Percentiles rank a stretch among this genome's conserved stretches.
Conservation (phyloP, 1,284 basidiomycete genomes). For the Stereum hirsutum region DNA sequence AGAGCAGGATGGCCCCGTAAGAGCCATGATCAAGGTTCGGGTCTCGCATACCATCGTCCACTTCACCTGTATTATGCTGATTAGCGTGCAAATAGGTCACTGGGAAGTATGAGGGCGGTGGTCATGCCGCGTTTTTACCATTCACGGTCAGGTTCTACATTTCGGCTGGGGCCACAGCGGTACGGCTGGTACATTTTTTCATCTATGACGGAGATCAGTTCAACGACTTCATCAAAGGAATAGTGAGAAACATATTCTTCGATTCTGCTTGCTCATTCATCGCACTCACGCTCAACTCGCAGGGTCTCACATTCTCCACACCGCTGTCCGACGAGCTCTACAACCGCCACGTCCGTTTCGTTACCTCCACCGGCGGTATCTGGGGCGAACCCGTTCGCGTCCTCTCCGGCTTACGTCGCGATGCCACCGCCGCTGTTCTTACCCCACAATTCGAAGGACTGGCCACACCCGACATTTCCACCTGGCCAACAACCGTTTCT, state of each 20-base stretch:
- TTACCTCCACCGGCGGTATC: constrained; percentile 11
- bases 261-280: neutral
- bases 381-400: constrained; percentile 21
- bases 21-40: constrained; percentile 29
- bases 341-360: constrained; percentile 30
- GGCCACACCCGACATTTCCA: constrained; percentile 25
- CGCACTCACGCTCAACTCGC: neutral
- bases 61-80: neutral
- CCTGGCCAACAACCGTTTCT: constrained; percentile 29
- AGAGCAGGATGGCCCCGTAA: constrained; percentile 32
- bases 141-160: constrained; percentile 31
- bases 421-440: constrained; percentile 30
- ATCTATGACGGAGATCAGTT: constrained; percentile 31
- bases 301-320: constrained; percentile 27
- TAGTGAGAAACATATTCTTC: constrained; percentile 16
- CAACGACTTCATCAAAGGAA: constrained; percentile 32
- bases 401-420: constrained; percentile 29
- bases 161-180: constrained; percentile 24
- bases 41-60: neutral
- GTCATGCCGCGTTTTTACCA: constrained; percentile 27
- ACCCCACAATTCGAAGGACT: constrained; percentile 29
- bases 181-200: constrained; percentile 32
- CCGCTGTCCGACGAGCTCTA: constrained; percentile 28
- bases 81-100: constrained; percentile 21
- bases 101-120: constrained; percentile 27